Base-by-base conservation (phyloP, 2,329 filamentous ascomycete species). In the Rachicladosporium sp. region DNA sequence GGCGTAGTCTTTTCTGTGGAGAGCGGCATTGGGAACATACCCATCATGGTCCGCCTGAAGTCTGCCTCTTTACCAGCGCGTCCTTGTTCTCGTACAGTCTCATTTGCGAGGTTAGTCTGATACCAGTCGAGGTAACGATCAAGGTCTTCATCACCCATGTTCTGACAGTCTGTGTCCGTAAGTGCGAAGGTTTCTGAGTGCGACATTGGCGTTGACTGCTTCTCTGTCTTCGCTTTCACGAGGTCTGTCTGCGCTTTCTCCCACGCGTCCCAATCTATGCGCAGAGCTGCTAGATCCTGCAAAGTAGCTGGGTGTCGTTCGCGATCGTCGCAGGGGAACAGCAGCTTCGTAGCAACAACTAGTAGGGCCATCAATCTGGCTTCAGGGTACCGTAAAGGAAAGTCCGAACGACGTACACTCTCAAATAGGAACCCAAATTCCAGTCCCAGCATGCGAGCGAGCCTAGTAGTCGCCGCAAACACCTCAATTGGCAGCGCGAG, bases 101-200 rank as follows among this genome's bases (percentile, higher is more conserved):
- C 65, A 45, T 68, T 65, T 34, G 75, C 59, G 67, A 77, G 83
- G 33, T 70, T 80, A 42, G 70, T 68, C 53, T 83, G 77, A 55
- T 82, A 88, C 78, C 82, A 91, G 58, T 85, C 75, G 59, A 93
- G 68, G 52, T 87, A 89, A 43, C 81, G 73, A 51, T 88, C 82
- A 30, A 89, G 63, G 46, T 81, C 70, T 13, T 69, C 61, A 4
- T 68, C 61, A 2, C 63, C 67, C 74, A 88, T 78, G 1, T 63
- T 57, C 31, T 78, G 68, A 6, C 84, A 70, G 48, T 85, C 73
- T 3, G 65, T 62, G 40, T 82, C 78, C 4, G 67, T 71, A 13
- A 81, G 57, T 60, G 53, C 76, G 68, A 48, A 70, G 56, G 55
- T 63, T 57, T 59, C 63, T 58, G 49, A 62, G 58, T 50, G 67